These are phyloP conservation scores for Ottelia alismoides DNA, from an alignment of 106 monocot genomes.

Conservation along the genomic window DNA sequence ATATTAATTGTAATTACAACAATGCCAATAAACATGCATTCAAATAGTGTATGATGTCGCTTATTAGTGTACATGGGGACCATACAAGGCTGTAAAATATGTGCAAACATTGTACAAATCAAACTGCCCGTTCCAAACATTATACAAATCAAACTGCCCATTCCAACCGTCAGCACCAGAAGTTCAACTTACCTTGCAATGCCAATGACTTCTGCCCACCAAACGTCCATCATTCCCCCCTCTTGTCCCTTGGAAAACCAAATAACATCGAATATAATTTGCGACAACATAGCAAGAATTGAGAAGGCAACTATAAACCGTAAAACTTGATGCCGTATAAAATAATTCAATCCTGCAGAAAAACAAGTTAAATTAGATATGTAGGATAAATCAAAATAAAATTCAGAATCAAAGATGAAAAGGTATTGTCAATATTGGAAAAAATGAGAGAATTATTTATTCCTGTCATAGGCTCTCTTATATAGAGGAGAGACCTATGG, in stretches of 20 bases:
- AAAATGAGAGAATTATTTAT: neutral
- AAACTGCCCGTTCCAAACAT: neutral
- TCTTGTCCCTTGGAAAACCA: conserved; percentile 63
- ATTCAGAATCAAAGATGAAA: too few species aligned
- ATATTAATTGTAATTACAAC: neutral
- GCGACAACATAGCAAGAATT: conserved; percentile 37
- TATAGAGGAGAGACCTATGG: neutral
- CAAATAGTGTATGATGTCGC: neutral
- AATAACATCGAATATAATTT: conserved; percentile 52
- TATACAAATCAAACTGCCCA: neutral
- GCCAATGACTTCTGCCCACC: conserved; percentile 70
- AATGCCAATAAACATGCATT: neutral
- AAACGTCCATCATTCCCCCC: conserved; percentile 34
- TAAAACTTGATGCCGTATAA: conserved; percentile 29
- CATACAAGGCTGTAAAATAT: neutral
- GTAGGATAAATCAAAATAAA: neutral
- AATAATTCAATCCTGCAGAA: conserved; percentile 23
- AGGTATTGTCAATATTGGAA: neutral
- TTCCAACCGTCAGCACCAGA: neutral
- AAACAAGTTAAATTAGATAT: neutral
- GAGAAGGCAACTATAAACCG: conserved; percentile 68
- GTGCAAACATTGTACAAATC: neutral
- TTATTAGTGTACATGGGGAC: neutral
- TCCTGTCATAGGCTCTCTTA: neutral
- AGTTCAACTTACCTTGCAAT: conserved; percentile 51